Base-by-base conservation (phyloP, 305 asterid genomes). In the Fraxinus ornus region DNA sequence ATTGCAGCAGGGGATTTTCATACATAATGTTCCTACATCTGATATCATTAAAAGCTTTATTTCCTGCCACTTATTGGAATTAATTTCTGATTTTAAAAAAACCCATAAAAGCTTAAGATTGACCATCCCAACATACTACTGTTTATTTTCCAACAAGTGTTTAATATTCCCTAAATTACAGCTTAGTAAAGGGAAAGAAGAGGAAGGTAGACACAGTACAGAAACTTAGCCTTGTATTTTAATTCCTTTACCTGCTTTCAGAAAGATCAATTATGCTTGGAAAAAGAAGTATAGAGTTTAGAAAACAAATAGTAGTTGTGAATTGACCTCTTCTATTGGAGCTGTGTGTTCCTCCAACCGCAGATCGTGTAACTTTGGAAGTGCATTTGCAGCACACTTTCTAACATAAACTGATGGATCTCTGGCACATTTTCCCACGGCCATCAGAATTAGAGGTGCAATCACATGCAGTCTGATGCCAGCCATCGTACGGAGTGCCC, bases 401-500 rank as follows among this genome's bases (percentile, higher is more conserved):
- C 99, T 89, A 79, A 96, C 99, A 85, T 94, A 96, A 24, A 93
- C 94, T 22, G 99, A 94, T 47, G 98, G 98, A 87, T 94, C 98
- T 87, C 98, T 87, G 2, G 97, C 97, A 92, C 97, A 93, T 88
- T 93, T 94, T 78, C 92, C 92, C 86, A 93, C 93, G 24, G 98
- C 98, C 76, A 86, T 91, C 84, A 94, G 85, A 89, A 92, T 98
- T 84, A 94, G 89, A 22, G 95, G 93, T 17, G 98, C 94, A 88
- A 92, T 93, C 78, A 86, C 95, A 86, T 94, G 98, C 78, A 94
- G 86, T 80, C 99, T 97, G 76, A 93, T 96, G 79, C 99, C 99
- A 26, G 99, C 99, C 98, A 96, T 93, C 62, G 98, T 91, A 39
- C 99, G 98, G 72, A 94, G 95, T 9, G 99, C 98, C 95, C 97